Base-by-base conservation (phyloP, 129 eudicot species). In the Escallonia rubra region DNA sequence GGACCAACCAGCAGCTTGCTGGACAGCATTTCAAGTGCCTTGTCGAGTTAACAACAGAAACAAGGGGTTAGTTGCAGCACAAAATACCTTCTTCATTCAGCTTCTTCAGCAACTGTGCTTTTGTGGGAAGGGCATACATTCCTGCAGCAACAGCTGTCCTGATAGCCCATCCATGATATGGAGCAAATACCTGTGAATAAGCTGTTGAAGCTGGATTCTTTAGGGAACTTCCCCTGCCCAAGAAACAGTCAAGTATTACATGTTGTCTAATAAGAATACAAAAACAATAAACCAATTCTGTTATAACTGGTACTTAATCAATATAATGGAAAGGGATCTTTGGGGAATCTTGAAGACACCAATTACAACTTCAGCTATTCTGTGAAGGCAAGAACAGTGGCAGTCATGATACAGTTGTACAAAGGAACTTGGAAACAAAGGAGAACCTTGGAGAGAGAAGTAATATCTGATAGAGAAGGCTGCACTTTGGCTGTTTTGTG, bases 91-190 rank as follows among this genome's bases (percentile, higher is more conserved):
- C 96, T 74, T 94, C 99, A 74, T 89, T 94, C 72, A 94, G 86
- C 74, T 89, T 87, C 68, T 59, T 81, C 78, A 94, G 44, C 13
- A 94, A 83, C 71, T 94, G 99, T 67, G 83, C 76, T 72, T 78
- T 86, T 6, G 97, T 89, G 14, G 99, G 99, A 74, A 94, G 96
- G 59, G 99, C 97, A 78, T 94, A 94, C 99, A 94, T 94, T 64
- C 99, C 99, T 38, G 97, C 99, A 75, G 82, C 90, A 62, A 94
- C 99, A 68, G 99, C 99, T 79, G 89, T 94, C 69, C 99, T 82
- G 57, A 94, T 83, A 72, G 97, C 97, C 99, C 99, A 94, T 72
- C 95, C 95, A 85, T 94, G 99, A 80, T 86, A 78, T n/a, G 97
- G 97, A 70, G 97, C 93, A 78, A 94, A 89, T 47, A 94, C 96